Conservation (phyloP, 2,329 filamentous ascomycete species). For the Cercospora berteroae region DNA sequence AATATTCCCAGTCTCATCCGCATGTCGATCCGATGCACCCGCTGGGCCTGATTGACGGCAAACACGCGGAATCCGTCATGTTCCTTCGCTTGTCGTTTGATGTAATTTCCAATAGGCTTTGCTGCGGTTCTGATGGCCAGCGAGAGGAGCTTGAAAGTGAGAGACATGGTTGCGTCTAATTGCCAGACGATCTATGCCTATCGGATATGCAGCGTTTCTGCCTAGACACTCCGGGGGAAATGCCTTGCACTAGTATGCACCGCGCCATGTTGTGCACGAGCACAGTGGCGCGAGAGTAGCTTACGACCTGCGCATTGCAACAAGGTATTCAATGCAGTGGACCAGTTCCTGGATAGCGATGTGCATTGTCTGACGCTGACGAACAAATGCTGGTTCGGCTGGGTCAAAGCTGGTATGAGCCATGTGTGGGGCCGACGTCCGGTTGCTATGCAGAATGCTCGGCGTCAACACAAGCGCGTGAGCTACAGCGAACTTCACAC, state of each 20-base stretch:
- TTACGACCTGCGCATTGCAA: not conserved
- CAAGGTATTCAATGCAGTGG: not conserved
- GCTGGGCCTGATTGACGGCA: slow-evolving; percentile 63
- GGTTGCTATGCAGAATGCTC: slow-evolving; percentile 3
- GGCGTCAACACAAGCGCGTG: not conserved
- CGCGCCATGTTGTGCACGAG: not conserved
- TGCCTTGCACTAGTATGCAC: not conserved
- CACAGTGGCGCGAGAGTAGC: not conserved
- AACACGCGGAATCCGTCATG: slow-evolving; percentile 63
- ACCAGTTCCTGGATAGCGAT: not conserved
- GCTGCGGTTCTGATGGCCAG: slow-evolving; percentile 64
- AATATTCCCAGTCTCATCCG: slow-evolving; percentile 64
- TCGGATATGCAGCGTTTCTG: not conserved
- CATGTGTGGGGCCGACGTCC: not conserved
- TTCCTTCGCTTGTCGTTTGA: slow-evolving; percentile 66
- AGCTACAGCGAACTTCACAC: not conserved
- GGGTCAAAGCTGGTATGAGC: not conserved
- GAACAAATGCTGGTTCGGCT: not conserved
- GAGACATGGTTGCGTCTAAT: slow-evolving; percentile 50
- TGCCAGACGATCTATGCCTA: not conserved
- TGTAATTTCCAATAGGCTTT: slow-evolving; percentile 66
- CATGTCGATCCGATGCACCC: slow-evolving; percentile 66
- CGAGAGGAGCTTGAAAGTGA: slow-evolving; percentile 66
- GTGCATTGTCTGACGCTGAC: not conserved
- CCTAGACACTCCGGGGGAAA: not conserved